Evolutionary conservation across 768 basidiomycete genomes (phyloP).

Genomic region (Pluteus cervinus): DNA sequence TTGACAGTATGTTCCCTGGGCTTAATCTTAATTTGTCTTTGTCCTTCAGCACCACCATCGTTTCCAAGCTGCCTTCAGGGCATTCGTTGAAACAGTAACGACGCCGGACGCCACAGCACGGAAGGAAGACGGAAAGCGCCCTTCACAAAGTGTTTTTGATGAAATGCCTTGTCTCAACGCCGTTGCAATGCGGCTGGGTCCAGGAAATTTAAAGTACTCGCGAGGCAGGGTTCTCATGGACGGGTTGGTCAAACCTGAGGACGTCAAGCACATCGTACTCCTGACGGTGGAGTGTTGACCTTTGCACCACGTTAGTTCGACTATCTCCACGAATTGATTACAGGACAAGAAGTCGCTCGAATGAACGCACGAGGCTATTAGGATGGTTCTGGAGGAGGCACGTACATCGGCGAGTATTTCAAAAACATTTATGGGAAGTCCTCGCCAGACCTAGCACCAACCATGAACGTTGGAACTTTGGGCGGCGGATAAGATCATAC

Average conservation of each 20-base stretch:
- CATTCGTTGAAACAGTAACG: conserved; percentile 67
- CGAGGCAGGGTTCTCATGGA: conserved; percentile 67
- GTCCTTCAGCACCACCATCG: conserved; percentile 47
- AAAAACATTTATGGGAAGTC: conserved; percentile 1
- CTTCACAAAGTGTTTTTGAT: conserved; percentile 63
- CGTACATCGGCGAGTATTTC: conserved; percentile 21
- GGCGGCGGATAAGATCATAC: conserved; percentile 53
- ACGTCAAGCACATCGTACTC: conserved; percentile 30
- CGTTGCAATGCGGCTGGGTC: conserved; percentile 77
- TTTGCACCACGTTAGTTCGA: conserved; percentile 42
- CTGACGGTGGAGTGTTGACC: background rate
- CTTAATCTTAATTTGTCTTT: conserved; percentile 16
- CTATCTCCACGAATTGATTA: conserved; percentile 78
- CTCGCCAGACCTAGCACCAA: conserved; percentile 54
- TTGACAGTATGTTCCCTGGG: no score
- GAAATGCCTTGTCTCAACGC: conserved; percentile 46
- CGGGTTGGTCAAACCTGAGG: conserved; percentile 71
- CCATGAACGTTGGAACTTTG: conserved; percentile 75
- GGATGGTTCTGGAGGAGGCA: conserved; percentile 60
- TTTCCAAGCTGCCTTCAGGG: conserved; percentile 57
- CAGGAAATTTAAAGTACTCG: conserved; percentile 80
- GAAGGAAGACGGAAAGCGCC: conserved; percentile 79
- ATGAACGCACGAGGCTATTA: conserved; percentile 71
- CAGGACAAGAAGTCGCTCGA: conserved; percentile 64
- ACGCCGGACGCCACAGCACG: conserved; percentile 50